Conservation (phyloP, 2,329 filamentous ascomycete species). For the Penicillium sp. region DNA sequence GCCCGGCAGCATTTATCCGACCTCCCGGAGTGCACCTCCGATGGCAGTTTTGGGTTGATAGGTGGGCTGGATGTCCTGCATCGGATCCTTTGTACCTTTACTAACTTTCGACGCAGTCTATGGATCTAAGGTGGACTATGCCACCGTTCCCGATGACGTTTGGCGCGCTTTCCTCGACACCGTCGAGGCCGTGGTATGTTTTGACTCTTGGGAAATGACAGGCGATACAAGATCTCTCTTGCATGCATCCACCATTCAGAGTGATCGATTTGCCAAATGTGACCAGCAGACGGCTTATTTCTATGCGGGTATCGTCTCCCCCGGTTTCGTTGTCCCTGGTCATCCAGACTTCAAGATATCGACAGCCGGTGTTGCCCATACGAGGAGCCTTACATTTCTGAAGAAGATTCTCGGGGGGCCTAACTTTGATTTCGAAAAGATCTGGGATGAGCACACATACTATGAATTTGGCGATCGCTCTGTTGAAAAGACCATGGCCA, state of each 20-base stretch:
- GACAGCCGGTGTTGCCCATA: conserved; percentile 63
- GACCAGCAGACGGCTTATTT: conserved; percentile 29
- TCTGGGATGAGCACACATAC: conserved; percentile 76
- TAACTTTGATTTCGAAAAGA: conserved; percentile 67
- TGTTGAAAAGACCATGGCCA: conserved; percentile 73
- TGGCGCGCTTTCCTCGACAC: conserved; percentile 2
- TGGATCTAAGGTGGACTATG: conserved; percentile 26
- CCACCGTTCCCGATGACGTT: conserved; percentile 6
- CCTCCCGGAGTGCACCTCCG: conserved; percentile 26
- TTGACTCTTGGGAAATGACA: conserved; percentile 18
- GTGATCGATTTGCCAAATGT: neutral
- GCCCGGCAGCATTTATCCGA: conserved; percentile 7
- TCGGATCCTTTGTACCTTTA: neutral
- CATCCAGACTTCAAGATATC: conserved; percentile 53
- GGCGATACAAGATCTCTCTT: conserved; percentile 7
- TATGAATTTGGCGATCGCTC: conserved; percentile 69
- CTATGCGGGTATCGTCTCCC: conserved; percentile 48
- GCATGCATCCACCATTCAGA: conserved; percentile 16
- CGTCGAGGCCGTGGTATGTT: conserved; percentile 17
- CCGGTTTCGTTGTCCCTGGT: conserved; percentile 52
- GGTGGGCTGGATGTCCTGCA: conserved; percentile 8
- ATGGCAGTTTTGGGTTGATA: conserved; percentile 22
- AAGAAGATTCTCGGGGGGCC: conserved; percentile 64
- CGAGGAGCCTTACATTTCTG: conserved; percentile 63
- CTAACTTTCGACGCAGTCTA: conserved; percentile 20